Evolutionary conservation across 108 stramenopile genomes (phyloP).

Genomic region (Schizochytrium sp.): DNA sequence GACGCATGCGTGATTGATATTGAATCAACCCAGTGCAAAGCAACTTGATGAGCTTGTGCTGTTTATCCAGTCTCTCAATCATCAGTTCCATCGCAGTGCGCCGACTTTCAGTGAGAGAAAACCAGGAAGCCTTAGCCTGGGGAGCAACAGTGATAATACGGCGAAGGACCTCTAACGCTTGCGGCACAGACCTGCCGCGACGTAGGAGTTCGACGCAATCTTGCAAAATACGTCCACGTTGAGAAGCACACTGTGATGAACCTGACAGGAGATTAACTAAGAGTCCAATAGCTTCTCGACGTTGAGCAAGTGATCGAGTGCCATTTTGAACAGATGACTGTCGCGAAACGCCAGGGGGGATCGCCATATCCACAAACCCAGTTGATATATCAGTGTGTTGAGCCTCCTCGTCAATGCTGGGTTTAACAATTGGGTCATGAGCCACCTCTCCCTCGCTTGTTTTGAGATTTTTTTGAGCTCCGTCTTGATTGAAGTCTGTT

Average conservation of each 20-base stretch:
- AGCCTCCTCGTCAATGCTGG: no score
- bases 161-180: slow-evolving; percentile 21
- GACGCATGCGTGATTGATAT: background rate
- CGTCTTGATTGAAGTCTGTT: no score
- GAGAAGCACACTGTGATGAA: slow-evolving; percentile 18
- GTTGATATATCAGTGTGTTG: no score
- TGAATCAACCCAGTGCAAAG: background rate
- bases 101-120: slow-evolving; percentile 32
- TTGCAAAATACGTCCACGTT: slow-evolving; percentile 24
- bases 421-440: no score
- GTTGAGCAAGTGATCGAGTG: background rate
- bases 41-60: slow-evolving; percentile 27
- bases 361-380: background rate
- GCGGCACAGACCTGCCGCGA: slow-evolving; percentile 31
- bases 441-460: no score
- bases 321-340: background rate
- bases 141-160: slow-evolving; percentile 41
- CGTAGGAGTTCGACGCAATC: background rate
- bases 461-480: no score
- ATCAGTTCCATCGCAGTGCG: background rate
- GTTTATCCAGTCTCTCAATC: slow-evolving; percentile 51
- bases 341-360: background rate
- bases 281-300: slow-evolving; percentile 39
- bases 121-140: slow-evolving; percentile 52
- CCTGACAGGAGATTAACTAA: slow-evolving; percentile 31